phyloP scores from a whole-genome alignment of 148 eudicot species.

The Pharnaceum exiguum region DNA sequence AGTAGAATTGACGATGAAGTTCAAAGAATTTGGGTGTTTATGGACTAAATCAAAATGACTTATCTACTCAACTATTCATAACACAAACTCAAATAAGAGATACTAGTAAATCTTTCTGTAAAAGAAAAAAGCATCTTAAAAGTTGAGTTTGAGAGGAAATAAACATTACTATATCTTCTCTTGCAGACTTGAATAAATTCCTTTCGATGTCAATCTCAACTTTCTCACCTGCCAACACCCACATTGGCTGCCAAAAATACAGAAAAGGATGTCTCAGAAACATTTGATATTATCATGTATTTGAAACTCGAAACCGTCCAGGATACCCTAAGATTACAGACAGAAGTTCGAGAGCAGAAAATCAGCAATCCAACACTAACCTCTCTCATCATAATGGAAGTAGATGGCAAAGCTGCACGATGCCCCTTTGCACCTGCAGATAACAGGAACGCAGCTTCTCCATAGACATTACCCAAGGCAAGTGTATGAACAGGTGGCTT shows the following conservation, averaged over 20 bases:
- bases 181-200: conserved; percentile 65
- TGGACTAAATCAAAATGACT: too few relatives aligned
- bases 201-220: conserved; percentile 68
- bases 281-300: conserved; percentile 8
- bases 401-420: conserved; percentile 93
- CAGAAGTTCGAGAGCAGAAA: background rate
- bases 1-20: too few relatives aligned
- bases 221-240: conserved; percentile 92
- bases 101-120: too few relatives aligned
- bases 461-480: conserved; percentile 98
- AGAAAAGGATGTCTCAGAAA: conserved; percentile 3
- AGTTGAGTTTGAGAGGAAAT: too few relatives aligned
- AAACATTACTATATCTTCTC: conserved; percentile 85
- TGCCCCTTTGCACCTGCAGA: conserved; percentile 94
- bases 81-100: too few relatives aligned
- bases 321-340: background rate
- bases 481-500: conserved; percentile 82
- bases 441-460: conserved; percentile 94
- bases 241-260: conserved; percentile 71
- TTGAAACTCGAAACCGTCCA: background rate
- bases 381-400: conserved; percentile 93
- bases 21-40: too few relatives aligned
- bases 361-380: conserved; percentile 19
- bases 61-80: too few relatives aligned
- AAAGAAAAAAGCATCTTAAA: too few relatives aligned